Percentiles rank a stretch among this genome's conserved stretches.
Conservation (phyloP, 2,329 filamentous ascomycete species). For the Dactylellina cionopaga region DNA sequence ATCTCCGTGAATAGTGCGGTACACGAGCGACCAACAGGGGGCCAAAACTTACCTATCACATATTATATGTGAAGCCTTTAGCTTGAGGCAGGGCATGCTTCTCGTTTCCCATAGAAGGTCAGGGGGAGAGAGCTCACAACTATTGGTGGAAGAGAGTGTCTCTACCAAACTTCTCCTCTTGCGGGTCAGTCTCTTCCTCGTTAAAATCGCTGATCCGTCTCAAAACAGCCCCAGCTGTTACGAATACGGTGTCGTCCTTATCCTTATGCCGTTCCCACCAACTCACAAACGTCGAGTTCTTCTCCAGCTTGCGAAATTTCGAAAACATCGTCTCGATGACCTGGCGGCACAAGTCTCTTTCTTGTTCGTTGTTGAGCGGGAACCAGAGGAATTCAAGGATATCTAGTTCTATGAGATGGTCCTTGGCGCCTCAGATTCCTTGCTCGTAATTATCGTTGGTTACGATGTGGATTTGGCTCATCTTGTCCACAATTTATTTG, state of each 20-base stretch:
- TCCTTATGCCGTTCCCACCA: slow-evolving; percentile 6
- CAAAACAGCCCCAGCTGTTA: neutral
- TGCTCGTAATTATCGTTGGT: neutral
- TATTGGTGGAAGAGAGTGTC: neutral
- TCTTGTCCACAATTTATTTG: neutral
- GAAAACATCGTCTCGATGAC: neutral
- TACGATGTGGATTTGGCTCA: slow-evolving; percentile 5
- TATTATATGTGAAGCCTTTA: too few relatives aligned
- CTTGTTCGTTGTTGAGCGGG: neutral
- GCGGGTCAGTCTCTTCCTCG: neutral
- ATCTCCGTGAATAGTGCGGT: too few relatives aligned
- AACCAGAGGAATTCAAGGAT: slow-evolving; percentile 12
- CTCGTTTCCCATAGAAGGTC: too few relatives aligned
- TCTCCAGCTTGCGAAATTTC: neutral
- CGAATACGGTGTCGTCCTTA: neutral
- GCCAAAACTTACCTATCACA: too few relatives aligned
- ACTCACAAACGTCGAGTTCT: slow-evolving; percentile 3
- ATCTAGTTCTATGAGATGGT: slow-evolving; percentile 7
- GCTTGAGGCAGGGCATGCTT: too few relatives aligned
- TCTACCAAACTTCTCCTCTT: neutral
- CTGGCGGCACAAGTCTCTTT: neutral
- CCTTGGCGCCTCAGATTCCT: slow-evolving; percentile 3
- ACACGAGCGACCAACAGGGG: too few relatives aligned
- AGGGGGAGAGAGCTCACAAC: neutral
- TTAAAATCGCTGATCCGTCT: neutral